These are phyloP conservation scores for Cryptococcus hybrid DNA, from an alignment of 1,284 basidiomycete genomes.

Conservation along the genomic window DNA sequence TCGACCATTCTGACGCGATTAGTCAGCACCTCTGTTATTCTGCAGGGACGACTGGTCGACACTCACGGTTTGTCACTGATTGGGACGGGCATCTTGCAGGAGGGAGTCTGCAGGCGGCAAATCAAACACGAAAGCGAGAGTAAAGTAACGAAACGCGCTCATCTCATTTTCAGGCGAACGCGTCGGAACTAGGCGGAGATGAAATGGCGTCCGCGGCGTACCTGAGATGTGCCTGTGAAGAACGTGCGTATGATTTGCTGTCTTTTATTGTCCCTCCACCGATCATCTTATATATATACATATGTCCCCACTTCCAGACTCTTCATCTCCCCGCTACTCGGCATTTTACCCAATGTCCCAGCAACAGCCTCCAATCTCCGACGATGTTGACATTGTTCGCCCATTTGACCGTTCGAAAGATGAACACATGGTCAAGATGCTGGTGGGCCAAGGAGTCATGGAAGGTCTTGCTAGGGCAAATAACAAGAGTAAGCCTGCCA, in stretches of 20 bases:
- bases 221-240: too few species aligned
- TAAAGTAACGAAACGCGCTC: too few species aligned
- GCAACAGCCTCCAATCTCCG: background rate
- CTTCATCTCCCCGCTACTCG: too few species aligned
- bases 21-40: background rate
- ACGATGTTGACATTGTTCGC: conserved; percentile 54
- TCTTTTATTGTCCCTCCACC: too few species aligned
- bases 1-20: conserved; percentile 16
- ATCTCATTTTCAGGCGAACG: too few species aligned
- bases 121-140: too few species aligned
- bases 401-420: conserved; percentile 54
- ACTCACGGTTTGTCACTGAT: conserved; percentile 17
- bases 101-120: too few species aligned
- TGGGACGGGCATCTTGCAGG: conserved; percentile 14
- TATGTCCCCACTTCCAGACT: too few species aligned
- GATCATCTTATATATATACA: background rate
- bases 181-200: too few species aligned
- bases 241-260: too few species aligned
- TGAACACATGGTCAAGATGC: conserved; percentile 61
- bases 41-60: background rate
- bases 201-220: too few species aligned
- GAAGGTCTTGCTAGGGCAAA: conserved; percentile 70
- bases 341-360: too few species aligned
- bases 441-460: conserved; percentile 66
- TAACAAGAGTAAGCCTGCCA: conserved; percentile 39